Conservation (phyloP, 208 protist species). For the Vickermania spadyakhi region DNA sequence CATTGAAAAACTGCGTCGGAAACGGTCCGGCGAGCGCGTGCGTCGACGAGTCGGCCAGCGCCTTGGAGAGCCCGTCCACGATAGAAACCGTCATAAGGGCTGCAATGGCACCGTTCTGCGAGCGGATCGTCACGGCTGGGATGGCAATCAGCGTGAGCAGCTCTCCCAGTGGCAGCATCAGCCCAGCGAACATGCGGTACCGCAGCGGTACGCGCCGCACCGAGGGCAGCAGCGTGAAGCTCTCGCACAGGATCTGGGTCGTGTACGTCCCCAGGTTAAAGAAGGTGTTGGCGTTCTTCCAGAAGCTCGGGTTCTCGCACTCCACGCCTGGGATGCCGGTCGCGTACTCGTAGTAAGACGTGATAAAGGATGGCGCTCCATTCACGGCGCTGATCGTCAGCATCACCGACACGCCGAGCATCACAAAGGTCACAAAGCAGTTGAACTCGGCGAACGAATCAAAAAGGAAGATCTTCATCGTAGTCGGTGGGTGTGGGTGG, state of each 20-base stretch:
- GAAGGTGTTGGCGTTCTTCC: conserved; percentile 19
- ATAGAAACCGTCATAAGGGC: conserved; percentile 15
- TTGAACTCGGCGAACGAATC: neutral
- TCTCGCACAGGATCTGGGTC: conserved; percentile 18
- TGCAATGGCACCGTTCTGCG: conserved; percentile 7
- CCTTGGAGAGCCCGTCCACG: conserved; percentile 12
- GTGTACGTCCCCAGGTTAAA: conserved; percentile 20
- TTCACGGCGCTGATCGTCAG: conserved; percentile 42
- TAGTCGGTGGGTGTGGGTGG: too few species aligned
- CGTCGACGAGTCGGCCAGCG: conserved; percentile 27
- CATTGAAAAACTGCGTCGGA: conserved; percentile 16
- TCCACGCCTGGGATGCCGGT: neutral
- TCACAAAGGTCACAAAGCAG: conserved; percentile 25
- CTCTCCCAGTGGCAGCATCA: conserved; percentile 7
- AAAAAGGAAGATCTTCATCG: too few species aligned
- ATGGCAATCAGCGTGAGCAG: too few species aligned
- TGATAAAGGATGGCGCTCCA: conserved; percentile 34
- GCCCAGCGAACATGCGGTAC: conserved; percentile 5
- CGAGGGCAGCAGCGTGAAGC: conserved; percentile 13
- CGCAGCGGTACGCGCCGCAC: too few species aligned
- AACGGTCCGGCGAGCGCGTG: conserved; percentile 33
- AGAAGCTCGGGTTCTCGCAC: too few species aligned
- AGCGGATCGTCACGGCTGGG: neutral
- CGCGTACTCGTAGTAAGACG: conserved; percentile 23
- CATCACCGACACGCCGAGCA: conserved; percentile 33